phyloP scores from a whole-genome alignment of 306 rosid genomes.

The Cucumis cinereus region DNA sequence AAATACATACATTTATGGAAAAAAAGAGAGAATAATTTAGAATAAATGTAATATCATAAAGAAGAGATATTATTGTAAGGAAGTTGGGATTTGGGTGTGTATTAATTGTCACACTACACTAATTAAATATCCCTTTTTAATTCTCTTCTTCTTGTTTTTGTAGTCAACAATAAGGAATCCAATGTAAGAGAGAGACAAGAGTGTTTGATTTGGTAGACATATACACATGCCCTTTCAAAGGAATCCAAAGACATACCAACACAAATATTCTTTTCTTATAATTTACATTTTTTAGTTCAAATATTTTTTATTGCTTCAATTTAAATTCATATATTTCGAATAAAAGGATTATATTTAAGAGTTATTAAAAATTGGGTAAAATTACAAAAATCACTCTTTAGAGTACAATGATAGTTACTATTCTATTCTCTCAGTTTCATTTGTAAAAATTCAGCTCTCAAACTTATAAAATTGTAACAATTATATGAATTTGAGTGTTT shows the following conservation, averaged over 20 bases:
- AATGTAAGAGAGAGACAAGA: not conserved
- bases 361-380: no score
- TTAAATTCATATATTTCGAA: no score
- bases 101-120: conserved; percentile 9
- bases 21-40: not conserved
- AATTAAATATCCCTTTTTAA: not conserved
- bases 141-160: not conserved
- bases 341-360: no score
- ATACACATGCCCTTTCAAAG: not conserved
- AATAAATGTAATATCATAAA: not conserved
- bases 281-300: no score
- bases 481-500: no score
- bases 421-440: no score
- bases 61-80: conserved; percentile 1
- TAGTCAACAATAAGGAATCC: not conserved
- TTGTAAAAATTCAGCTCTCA: no score
- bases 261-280: not conserved
- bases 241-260: conserved; percentile 3
- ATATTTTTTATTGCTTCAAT: no score
- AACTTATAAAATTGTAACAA: no score
- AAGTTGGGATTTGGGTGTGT: conserved; percentile 8
- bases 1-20: not conserved
- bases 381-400: no score
- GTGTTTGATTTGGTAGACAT: conserved; percentile 7
- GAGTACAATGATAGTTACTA: no score